Base-by-base conservation (phyloP, 2,329 filamentous ascomycete species). In the Diplodia sapinea region DNA sequence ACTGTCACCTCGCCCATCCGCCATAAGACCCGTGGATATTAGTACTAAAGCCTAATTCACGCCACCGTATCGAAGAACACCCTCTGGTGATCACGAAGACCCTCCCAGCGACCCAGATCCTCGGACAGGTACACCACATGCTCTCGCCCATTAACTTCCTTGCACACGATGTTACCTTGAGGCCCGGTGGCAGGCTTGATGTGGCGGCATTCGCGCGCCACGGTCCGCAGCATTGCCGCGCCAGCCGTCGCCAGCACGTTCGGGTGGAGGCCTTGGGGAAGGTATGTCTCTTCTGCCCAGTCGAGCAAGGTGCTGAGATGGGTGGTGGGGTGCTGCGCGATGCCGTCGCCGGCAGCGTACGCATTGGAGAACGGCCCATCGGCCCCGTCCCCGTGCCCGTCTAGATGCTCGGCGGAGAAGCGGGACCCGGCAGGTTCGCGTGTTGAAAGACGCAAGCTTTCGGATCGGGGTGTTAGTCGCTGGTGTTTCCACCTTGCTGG, bases 241-340 rank as follows among this genome's bases (percentile, higher is more conserved):
- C 76, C 70, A 2, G 74, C 72, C 12, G 71, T 70, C 9, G 74
- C 73, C 8, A 76, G 77, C 47, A 74, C 75, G 62, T 78, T 75
- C 17, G 77, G 63, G 12, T 75, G 75, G 31, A 76, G 71, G 3
- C 76, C 76, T 9, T 76, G 71, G 4, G 75, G 69, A 4, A 69
- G 77, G 68, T 77, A 78, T 17, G 74, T 71, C 52, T 73, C 73
- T 68, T 75, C 73, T 0, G 74, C 65, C 6, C 76, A 75, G 57
- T 76, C 67, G 7, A 77, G 69, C n/a, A 73, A 70, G 61, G 76
- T 75, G 26, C 26, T 26, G 26, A 26, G 26, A 26, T 26, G 23
- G 23, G 23, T 3, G 23, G 23, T 3, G 2, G 23, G 23, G 23
- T 26, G 23, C 23, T 26, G 51, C 20, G 65, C 36, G 38, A 70